phyloP scores from a whole-genome alignment of 108 stramenopile genomes.

The Nitzschia putrida region DNA sequence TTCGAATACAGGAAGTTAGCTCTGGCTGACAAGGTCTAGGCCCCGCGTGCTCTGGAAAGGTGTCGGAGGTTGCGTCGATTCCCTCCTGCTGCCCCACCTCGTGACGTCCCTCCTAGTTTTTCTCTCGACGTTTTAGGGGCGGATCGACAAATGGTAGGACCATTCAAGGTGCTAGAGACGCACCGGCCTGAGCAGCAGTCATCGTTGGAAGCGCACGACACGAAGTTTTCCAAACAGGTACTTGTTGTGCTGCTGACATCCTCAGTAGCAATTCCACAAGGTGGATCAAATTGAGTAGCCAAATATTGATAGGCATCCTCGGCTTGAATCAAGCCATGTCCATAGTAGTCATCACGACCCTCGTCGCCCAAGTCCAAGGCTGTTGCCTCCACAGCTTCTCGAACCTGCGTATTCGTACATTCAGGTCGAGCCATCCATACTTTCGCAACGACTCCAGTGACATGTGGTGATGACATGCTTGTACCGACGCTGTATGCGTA shows the following conservation, averaged over 20 bases:
- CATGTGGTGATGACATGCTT: constrained; percentile 69
- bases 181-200: constrained; percentile 18
- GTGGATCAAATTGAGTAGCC: constrained; percentile 4
- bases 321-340: constrained; percentile 33
- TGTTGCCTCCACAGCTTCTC: constrained; percentile 36
- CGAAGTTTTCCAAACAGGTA: not conserved
- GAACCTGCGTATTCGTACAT: constrained; percentile 49
- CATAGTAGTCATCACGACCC: constrained; percentile 14
- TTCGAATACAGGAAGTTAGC: no score
- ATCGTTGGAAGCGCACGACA: not conserved
- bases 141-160: not conserved
- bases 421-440: constrained; percentile 49
- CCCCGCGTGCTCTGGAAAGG: no score
- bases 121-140: not conserved
- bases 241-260: not conserved
- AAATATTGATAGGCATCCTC: constrained; percentile 24
- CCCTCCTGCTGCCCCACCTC: not conserved
- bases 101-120: not conserved
- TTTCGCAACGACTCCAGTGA: constrained; percentile 70
- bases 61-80: not conserved
- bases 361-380: constrained; percentile 23
- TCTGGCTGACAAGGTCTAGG: no score
- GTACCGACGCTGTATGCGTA: constrained; percentile 33
- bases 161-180: not conserved
- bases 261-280: constrained; percentile 10